Evolutionary conservation across 345 rosid genomes (phyloP), one percentile per base, ranked within the genome.

Genomic region (thale cress (Arabidopsis thaliana)): DNA sequence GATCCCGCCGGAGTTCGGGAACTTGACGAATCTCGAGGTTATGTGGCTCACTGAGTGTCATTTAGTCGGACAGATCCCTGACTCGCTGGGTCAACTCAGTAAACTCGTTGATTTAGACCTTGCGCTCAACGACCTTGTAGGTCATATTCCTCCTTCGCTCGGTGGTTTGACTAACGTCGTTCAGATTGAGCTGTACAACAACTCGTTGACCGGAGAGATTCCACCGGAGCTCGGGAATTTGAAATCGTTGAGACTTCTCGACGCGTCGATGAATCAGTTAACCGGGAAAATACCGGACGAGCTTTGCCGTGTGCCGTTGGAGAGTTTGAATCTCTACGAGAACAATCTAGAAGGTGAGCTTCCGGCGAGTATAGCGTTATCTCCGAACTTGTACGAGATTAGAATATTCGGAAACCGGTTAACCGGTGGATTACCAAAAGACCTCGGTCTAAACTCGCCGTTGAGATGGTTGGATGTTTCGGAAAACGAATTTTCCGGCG

Each of bases 171-270:
- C 71, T 25, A 86, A 84, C 28, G 75, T 96, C 22, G 86, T 90
- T 42, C 99, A 96, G 79, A 85, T 96, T 52, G 99, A 96, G 87
- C 91, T 96, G 2, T 96, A 93, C 76, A 93, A 96, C 84, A 96
- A 96, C 93, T 85, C 97, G 65, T 67, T 96, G 64, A 83, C 86
- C 23, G 99, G 99, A 8, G 77, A 65, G 36, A 60, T 96, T 30
- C 98, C 98, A 33, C 40, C 20, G 10, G 89, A 89, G 62, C 76
- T 87, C 42, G 86, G 88, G n/a, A 87, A 88, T 32, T 69, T 91
- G 80, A 85, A 88, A 8, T 72, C 69, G 0, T 71, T 96, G 82
- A 83, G 96, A 57, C 86, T 87, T 24, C 80, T 96, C 6, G 99
- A 96, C 82, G 90, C 86, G 24, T 89, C 99, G 7, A 96, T 91